Evolutionary conservation across 2,329 filamentous ascomycete species (phyloP).

Genomic region (Dactylellina haptotyla): DNA sequence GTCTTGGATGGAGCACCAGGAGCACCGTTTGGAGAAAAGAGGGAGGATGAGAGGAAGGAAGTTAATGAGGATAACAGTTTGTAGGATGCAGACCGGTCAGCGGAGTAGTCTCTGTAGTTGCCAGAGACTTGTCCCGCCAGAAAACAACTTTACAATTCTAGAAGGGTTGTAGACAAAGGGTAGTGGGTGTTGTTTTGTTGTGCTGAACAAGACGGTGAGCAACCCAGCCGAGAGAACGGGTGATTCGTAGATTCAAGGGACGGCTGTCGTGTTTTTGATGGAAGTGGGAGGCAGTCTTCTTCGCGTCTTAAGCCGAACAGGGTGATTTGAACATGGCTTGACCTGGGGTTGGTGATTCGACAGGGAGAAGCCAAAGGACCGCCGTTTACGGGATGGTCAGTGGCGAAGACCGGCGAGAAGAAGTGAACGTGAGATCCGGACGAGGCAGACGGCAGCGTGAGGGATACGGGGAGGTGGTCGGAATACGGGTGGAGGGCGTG

Average conservation of each 20-base stretch:
- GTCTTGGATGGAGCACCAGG: constrained; percentile 52
- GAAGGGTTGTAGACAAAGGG: too few species aligned
- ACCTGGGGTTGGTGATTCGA: constrained; percentile 21
- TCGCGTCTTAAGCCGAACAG: constrained; percentile 45
- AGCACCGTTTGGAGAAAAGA: constrained; percentile 52
- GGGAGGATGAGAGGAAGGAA: constrained; percentile 52
- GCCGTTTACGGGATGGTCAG: background rate
- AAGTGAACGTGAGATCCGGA: constrained; percentile 43
- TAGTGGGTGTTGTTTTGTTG: background rate
- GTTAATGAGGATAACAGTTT: constrained; percentile 54
- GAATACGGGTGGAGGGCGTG: constrained; percentile 12
- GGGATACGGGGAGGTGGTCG: background rate
- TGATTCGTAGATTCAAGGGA: background rate
- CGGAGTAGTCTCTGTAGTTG: constrained; percentile 48
- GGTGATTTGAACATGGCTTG: constrained; percentile 51
- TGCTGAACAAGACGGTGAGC: background rate
- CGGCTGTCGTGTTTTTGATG: constrained; percentile 13
- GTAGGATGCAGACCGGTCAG: constrained; percentile 31
- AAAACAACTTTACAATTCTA: constrained; percentile 5
- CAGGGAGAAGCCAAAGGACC: constrained; percentile 18
- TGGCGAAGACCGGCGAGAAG: background rate
- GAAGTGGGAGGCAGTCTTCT: constrained; percentile 39
- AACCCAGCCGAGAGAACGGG: background rate
- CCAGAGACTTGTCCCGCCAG: constrained; percentile 49
- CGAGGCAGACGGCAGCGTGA: constrained; percentile 4